Evolutionary conservation across 202 grass and related monocot genomes (phyloP).

Genomic region (Bolboschoenoplectus hybrid): DNA sequence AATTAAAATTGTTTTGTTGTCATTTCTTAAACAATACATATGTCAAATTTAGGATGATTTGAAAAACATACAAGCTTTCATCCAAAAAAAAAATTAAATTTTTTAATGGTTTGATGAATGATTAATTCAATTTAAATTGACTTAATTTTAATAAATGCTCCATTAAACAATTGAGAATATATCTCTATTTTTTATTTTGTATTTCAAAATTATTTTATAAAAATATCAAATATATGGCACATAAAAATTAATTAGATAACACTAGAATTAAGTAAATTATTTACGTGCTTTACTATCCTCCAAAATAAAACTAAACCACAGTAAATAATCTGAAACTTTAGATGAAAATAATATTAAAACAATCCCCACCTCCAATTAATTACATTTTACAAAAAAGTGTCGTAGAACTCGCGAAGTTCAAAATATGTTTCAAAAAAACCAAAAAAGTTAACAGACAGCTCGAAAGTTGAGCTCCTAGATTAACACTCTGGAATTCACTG

Average conservation of each 20-base stretch:
- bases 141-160: neutral
- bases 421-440: neutral
- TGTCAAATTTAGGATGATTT: neutral
- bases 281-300: neutral
- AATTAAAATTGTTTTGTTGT: neutral
- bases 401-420: neutral
- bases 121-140: too few relatives aligned
- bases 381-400: slow-evolving; percentile 18
- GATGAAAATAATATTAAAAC: neutral
- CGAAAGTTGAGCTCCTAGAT: neutral
- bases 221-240: neutral
- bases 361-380: neutral
- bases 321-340: neutral
- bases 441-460: neutral
- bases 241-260: neutral
- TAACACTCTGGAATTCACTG: neutral
- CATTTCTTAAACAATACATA: neutral
- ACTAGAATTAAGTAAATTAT: neutral
- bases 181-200: neutral
- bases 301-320: neutral
- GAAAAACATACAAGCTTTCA: too few relatives aligned
- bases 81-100: too few relatives aligned
- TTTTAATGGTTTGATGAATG: too few relatives aligned
- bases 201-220: neutral
- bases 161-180: neutral